Base-by-base conservation (phyloP, 768 basidiomycete species). In the Lactarius vividus region DNA sequence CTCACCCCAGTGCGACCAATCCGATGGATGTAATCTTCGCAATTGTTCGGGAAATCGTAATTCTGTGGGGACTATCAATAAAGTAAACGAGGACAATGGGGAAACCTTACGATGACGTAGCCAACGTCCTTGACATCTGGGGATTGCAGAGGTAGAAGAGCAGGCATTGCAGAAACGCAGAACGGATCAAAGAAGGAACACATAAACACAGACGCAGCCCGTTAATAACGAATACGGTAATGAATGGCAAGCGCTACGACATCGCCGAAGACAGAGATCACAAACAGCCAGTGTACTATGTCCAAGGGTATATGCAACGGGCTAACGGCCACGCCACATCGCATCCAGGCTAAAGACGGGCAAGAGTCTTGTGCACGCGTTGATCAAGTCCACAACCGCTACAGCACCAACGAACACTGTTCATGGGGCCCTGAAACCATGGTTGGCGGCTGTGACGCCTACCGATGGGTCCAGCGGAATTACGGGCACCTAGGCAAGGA, bases 41-140 rank as follows among this genome's bases (percentile, higher is more conserved):
- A 93, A 75, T 96, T 96, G 79, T 97, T 97, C 1, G 96, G 95
- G 82, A 98, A 97, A 76, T 98, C 96, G 76, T 92, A 96, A 79
- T 95, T 95, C 94, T 96, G 70, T 3, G 59, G 40, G 13, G 13
- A 52, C 49, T 5, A 23, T 52, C 3, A 46, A 49, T 37, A 59
- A 52, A 44, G 10, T 42, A 69, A 58, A 59, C 20, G 42, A 57
- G 26, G 67, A 39, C 57, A 7, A 67, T 65, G 69, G 61, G 59
- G 26, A 13, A 57, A 16, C 85, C 92, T 76, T 72, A 94, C 93
- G 72, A 98, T 94, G 70, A 98, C 95, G 79, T 95, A 98, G 72
- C 92, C 90, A 72, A 98, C 95, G 80, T 98, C 96, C 89, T 98
- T 98, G 79, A 98, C 96, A 83, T 97, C 96, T 97, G 79, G 72